phyloP scores from a whole-genome alignment of 805 yeast species.

The Starmerella vaccinii region DNA sequence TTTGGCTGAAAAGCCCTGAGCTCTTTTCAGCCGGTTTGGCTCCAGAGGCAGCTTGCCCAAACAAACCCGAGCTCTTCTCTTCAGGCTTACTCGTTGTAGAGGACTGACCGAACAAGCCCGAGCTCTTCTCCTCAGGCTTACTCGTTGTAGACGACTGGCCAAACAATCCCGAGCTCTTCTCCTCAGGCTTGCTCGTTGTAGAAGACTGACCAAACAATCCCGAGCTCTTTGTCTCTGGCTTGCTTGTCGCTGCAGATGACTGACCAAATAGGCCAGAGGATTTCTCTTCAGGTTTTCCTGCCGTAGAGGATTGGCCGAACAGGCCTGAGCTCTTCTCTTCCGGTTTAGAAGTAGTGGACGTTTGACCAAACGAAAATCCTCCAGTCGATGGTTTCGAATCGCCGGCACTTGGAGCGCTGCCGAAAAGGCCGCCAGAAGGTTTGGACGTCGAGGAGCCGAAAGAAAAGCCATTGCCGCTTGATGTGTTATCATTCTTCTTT shows the following conservation, averaged over 20 bases:
- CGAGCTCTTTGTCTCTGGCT: neutral
- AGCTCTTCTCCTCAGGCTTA: neutral
- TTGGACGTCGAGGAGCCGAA: slow-evolving; percentile 8
- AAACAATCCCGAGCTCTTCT: slow-evolving; percentile 9
- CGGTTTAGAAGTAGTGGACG: neutral
- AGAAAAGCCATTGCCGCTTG: slow-evolving; percentile 15
- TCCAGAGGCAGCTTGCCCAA: neutral
- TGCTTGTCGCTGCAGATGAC: neutral
- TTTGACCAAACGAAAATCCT: slow-evolving; percentile 19
- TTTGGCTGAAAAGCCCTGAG: neutral
- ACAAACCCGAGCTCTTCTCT: neutral
- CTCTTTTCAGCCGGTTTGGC: neutral
- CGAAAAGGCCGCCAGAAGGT: neutral
- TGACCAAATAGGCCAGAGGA: neutral
- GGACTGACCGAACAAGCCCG: neutral
- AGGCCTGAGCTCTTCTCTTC: neutral
- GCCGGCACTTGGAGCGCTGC: neutral
- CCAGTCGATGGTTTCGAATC: neutral
- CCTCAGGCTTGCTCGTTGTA: neutral
- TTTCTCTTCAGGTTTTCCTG: slow-evolving; percentile 1
- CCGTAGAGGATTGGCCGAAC: neutral
- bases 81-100: slow-evolving; percentile 6
- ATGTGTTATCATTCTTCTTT: slow-evolving; percentile 13
- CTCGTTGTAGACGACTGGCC: slow-evolving; percentile 9
- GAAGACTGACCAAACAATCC: neutral